Evolutionary conservation across 73 alveolate species (phyloP).

Genomic region (Paramecium sexaurelia): DNA sequence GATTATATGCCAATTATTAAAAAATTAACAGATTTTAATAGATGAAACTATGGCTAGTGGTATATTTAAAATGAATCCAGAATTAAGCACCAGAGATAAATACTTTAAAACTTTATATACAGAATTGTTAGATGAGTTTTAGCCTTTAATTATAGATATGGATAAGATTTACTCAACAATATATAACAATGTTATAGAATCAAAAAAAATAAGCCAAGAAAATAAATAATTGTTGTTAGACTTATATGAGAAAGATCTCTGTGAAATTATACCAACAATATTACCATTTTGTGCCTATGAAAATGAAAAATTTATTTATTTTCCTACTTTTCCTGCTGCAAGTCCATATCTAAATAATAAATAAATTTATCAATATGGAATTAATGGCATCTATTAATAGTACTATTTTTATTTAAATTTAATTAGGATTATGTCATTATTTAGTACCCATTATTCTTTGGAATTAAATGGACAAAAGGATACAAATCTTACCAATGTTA

Average conservation of each 20-base stretch:
- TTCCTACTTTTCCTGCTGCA: not conserved
- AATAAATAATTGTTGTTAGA: not conserved
- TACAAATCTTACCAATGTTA: not conserved
- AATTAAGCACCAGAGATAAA: not conserved
- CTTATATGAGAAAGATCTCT: not conserved
- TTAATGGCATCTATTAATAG: constrained; percentile 25
- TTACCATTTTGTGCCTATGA: constrained; percentile 37
- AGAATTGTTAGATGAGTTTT: not conserved
- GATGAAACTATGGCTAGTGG: not conserved
- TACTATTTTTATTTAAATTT: not conserved
- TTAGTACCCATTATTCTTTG: not conserved
- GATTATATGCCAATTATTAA: not conserved
- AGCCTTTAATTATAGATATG: not conserved
- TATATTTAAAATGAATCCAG: not conserved
- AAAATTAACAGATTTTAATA: not conserved
- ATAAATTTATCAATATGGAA: constrained; percentile 13
- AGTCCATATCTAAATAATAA: not conserved
- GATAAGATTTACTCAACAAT: not conserved
- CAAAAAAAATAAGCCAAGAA: not conserved
- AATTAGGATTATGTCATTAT: not conserved
- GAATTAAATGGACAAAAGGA: not conserved
- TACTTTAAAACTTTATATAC: not conserved
- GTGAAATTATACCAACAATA: not conserved
- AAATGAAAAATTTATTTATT: not conserved
- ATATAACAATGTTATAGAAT: not conserved